A percentile compares a stretch with the other conserved stretches of the same genome.
Evolutionary conservation across 805 yeast genomes (phyloP).

Genomic region (Yamadazyma insecticola): DNA sequence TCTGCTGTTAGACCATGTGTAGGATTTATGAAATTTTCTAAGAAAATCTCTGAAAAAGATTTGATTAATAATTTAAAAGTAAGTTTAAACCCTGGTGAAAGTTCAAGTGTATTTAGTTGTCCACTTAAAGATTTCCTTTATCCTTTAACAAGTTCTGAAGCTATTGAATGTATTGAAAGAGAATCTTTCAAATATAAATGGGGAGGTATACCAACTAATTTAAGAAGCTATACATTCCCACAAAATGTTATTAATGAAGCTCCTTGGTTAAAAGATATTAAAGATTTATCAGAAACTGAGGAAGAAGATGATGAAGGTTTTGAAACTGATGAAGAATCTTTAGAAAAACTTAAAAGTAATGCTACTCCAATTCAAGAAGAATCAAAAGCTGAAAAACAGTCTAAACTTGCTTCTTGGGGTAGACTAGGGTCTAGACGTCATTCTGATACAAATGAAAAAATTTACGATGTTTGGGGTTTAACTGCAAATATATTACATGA

Average conservation of each 20-base stretch:
- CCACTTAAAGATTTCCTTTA: slow-evolving; percentile 59
- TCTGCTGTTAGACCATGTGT: slow-evolving; percentile 80
- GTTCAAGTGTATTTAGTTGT: slow-evolving; percentile 63
- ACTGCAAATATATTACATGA: slow-evolving; percentile 79
- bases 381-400: slow-evolving; percentile 4
- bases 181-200: slow-evolving; percentile 43
- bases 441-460: slow-evolving; percentile 37
- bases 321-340: slow-evolving; percentile 39
- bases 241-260: slow-evolving; percentile 52
- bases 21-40: slow-evolving; percentile 49
- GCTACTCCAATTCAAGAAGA: slow-evolving; percentile 7
- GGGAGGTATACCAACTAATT: slow-evolving; percentile 70
- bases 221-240: slow-evolving; percentile 60
- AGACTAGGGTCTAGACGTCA: slow-evolving; percentile 35
- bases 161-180: slow-evolving; percentile 28
- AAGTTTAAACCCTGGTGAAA: slow-evolving; percentile 70
- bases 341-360: slow-evolving; percentile 7
- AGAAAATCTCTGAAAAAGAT: slow-evolving; percentile 14
- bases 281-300: slow-evolving; percentile 45
- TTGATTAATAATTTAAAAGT: slow-evolving; percentile 32
- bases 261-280: slow-evolving; percentile 56
- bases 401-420: slow-evolving; percentile 31
- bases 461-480: slow-evolving; percentile 77
- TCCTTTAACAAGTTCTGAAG: slow-evolving; percentile 17
- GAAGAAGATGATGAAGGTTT: slow-evolving; percentile 6